Evolutionary conservation across 2,329 filamentous ascomycete species (phyloP).

Genomic region (Xylaria sp.): DNA sequence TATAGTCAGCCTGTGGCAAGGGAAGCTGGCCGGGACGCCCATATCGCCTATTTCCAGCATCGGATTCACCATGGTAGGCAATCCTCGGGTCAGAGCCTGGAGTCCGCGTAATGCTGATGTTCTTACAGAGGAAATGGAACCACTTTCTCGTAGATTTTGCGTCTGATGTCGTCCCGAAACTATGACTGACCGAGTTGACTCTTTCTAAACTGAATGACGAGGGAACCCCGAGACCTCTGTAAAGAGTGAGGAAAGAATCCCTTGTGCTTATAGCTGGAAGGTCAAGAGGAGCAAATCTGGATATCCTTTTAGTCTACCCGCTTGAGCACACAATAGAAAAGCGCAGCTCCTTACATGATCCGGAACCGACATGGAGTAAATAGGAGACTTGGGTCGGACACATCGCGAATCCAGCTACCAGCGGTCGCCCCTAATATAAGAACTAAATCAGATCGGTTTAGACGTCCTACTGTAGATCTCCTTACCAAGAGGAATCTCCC

Average conservation of each 20-base stretch:
- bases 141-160: not conserved
- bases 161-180: not conserved
- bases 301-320: not conserved
- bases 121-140: conserved; percentile 8
- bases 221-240: not conserved
- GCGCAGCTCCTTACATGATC: not conserved
- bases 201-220: conserved; percentile 7
- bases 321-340: not conserved
- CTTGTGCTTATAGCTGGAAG: not conserved
- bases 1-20: conserved; percentile 7
- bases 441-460: too few species aligned
- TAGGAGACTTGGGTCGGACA: not conserved
- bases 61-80: not conserved
- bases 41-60: conserved; percentile 4
- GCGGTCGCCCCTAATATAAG: not conserved
- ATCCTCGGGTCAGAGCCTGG: not conserved
- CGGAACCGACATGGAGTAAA: not conserved
- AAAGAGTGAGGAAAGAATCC: not conserved
- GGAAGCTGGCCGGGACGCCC: not conserved
- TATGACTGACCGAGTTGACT: conserved; percentile 1
- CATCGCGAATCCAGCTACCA: not conserved
- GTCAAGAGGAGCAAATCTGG: conserved; percentile 3
- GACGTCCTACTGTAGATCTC: too few species aligned
- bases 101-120: not conserved
- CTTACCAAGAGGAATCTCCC: conserved; percentile 1